A percentile compares a stretch with the other conserved stretches of the same genome.
These are phyloP conservation scores for Polytrichum formosum DNA, from an alignment of 225 moss, liverwort and hornwort genomes.

Conservation along the genomic window DNA sequence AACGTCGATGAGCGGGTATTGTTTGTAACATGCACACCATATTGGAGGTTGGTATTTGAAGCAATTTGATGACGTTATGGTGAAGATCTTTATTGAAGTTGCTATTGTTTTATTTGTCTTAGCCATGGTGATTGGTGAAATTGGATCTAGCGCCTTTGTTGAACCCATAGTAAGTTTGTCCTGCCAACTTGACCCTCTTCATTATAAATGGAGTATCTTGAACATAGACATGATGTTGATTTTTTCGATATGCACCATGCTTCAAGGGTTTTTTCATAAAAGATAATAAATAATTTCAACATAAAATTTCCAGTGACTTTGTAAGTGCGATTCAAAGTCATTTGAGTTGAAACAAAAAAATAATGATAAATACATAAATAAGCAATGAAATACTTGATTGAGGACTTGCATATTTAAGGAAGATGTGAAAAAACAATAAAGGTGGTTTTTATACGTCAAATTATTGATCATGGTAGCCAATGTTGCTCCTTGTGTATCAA, in stretches of 20 bases:
- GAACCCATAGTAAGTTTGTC: constrained; percentile 72
- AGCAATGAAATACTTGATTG: no score
- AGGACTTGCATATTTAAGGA: background rate
- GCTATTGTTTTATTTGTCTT: constrained; percentile 85
- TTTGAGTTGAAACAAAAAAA: no score
- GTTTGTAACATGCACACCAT: constrained; percentile 48
- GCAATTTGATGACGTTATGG: constrained; percentile 93
- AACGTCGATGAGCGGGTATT: no score
- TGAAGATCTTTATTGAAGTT: constrained; percentile 90
- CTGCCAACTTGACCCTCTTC: no score
- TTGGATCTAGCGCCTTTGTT: constrained; percentile 76
- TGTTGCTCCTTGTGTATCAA: constrained; percentile 88
- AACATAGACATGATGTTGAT: no score
- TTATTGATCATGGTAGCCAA: constrained; percentile 87
- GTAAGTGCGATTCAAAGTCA: no score
- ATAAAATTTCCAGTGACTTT: no score
- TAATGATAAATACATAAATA: no score
- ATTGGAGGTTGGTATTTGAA: constrained; percentile 91
- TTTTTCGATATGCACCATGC: no score
- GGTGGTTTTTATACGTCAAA: constrained; percentile 53
- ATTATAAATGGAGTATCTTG: no score
- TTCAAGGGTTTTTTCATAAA: no score
- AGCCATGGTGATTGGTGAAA: constrained; percentile 85
- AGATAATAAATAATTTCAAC: no score
- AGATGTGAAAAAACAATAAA: background rate